phyloP scores from a whole-genome alignment of 352 stramenopile genomes.

The Phytophthora pisi region DNA sequence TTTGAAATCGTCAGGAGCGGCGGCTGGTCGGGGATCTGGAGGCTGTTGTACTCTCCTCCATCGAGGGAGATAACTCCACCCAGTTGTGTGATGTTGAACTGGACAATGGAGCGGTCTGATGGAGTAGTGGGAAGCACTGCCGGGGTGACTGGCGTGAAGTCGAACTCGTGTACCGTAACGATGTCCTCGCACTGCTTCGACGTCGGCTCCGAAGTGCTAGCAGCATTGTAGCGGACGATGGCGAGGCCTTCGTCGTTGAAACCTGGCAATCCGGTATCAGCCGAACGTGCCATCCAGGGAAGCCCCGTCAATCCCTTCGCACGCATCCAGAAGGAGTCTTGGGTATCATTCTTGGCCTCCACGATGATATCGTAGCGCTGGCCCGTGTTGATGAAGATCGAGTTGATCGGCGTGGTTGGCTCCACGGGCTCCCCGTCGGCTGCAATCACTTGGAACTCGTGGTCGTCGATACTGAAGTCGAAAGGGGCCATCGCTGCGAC shows the following conservation, averaged over 20 bases:
- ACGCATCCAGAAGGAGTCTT: constrained; percentile 41
- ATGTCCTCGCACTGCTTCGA: constrained; percentile 17
- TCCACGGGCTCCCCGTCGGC: constrained; percentile 30
- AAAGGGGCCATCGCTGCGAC: constrained; percentile 36
- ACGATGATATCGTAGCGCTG: constrained; percentile 43
- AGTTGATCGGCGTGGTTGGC: constrained; percentile 32
- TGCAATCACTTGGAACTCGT: constrained; percentile 40
- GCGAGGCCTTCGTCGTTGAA: constrained; percentile 37
- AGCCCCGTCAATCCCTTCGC: constrained; percentile 24
- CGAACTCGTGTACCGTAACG: constrained; percentile 30
- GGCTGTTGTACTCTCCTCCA: constrained; percentile 25
- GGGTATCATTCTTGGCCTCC: constrained; percentile 24
- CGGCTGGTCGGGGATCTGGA: constrained; percentile 22
- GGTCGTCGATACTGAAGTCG: constrained; percentile 43
- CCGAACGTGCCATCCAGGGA: constrained; percentile 21
- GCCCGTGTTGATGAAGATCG: constrained; percentile 34
- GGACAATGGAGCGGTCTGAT: constrained; percentile 30
- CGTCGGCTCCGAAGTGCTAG: constrained; percentile 18
- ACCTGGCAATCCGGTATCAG: constrained; percentile 9
- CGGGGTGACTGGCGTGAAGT: constrained; percentile 14
- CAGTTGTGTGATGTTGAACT: constrained; percentile 25
- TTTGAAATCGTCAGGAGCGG: constrained; percentile 26
- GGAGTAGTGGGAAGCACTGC: constrained; percentile 14
- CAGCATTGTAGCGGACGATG: constrained; percentile 26
- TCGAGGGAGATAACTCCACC: constrained; percentile 33